Percentiles rank a stretch among this genome's conserved stretches.
These are phyloP conservation scores for Monosporascus sp. DNA, from an alignment of 2,329 filamentous ascomycete genomes.

Conservation along the genomic window DNA sequence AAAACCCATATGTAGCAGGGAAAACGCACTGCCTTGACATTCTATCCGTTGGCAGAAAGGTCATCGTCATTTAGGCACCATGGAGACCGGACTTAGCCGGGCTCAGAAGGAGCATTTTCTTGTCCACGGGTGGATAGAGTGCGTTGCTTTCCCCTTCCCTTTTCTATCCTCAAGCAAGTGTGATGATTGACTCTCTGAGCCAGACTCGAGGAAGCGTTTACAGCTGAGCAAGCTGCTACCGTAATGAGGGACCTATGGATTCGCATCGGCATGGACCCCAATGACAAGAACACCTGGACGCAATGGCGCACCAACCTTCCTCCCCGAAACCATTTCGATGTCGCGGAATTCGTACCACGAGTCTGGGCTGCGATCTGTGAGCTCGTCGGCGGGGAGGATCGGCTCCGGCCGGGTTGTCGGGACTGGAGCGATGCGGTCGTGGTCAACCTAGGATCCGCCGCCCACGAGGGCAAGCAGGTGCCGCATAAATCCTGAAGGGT, in stretches of 20 bases:
- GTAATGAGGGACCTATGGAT: conserved; percentile 51
- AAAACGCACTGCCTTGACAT: no score
- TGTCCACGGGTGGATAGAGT: no score
- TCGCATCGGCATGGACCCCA: conserved; percentile 58
- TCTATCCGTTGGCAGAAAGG: no score
- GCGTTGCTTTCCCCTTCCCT: no score
- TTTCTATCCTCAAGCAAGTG: no score
- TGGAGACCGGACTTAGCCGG: no score
- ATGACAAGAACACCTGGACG: conserved; percentile 63
- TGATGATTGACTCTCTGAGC: no score
- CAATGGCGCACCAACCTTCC: conserved; percentile 61
- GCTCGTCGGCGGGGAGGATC: conserved; percentile 59
- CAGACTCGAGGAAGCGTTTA: no score
- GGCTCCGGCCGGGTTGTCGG: conserved; percentile 42
- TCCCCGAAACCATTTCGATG: conserved; percentile 48
- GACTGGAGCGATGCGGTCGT: conserved; percentile 64
- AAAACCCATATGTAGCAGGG: no score
- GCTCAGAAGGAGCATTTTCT: no score
- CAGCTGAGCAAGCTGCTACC: conserved; percentile 24
- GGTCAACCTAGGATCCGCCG: conserved; percentile 66
- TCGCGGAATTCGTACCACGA: conserved; percentile 54
- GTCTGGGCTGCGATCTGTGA: conserved; percentile 66
- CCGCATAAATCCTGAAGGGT: conserved; percentile 46
- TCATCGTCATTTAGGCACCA: no score
- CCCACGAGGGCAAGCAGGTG: conserved; percentile 40